Evolutionary conservation across 2,329 filamentous ascomycete genomes (phyloP).

Genomic region (Trichoderma afroharzianum): DNA sequence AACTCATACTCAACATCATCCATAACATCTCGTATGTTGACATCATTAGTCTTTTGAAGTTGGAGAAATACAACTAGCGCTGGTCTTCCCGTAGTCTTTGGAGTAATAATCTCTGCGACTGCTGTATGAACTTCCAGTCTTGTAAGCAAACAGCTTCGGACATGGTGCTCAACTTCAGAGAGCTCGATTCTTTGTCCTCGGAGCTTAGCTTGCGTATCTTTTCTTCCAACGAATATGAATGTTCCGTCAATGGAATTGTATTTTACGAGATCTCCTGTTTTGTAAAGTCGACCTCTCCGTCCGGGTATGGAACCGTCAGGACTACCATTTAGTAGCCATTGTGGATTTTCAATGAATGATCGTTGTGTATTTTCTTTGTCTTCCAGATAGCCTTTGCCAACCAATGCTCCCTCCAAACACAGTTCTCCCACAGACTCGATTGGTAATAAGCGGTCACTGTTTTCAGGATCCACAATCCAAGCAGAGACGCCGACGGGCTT

Average conservation of each 20-base stretch:
- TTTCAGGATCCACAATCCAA: constrained; percentile 26
- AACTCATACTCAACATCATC: neutral
- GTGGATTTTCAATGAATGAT: constrained; percentile 30
- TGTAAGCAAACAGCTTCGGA: neutral
- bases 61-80: neutral
- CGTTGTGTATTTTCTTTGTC: constrained; percentile 23
- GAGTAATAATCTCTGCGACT: neutral
- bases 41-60: neutral
- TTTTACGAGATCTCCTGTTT: constrained; percentile 45
- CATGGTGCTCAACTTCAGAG: constrained; percentile 22
- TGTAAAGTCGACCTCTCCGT: constrained; percentile 32
- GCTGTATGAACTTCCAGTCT: neutral
- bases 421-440: constrained; percentile 50
- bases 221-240: constrained; percentile 47
- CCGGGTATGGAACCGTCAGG: neutral
- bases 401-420: constrained; percentile 35
- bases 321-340: constrained; percentile 18
- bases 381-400: constrained; percentile 53
- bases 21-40: neutral
- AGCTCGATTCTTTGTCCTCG: constrained; percentile 54
- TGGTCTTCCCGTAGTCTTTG: neutral
- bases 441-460: constrained; percentile 41
- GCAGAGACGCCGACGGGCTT: constrained; percentile 7
- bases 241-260: constrained; percentile 36
- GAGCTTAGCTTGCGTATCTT: constrained; percentile 56